These are phyloP conservation scores for Oryza brachyantha DNA, from an alignment of 176 grass and related monocot species.

Conservation along the genomic window DNA sequence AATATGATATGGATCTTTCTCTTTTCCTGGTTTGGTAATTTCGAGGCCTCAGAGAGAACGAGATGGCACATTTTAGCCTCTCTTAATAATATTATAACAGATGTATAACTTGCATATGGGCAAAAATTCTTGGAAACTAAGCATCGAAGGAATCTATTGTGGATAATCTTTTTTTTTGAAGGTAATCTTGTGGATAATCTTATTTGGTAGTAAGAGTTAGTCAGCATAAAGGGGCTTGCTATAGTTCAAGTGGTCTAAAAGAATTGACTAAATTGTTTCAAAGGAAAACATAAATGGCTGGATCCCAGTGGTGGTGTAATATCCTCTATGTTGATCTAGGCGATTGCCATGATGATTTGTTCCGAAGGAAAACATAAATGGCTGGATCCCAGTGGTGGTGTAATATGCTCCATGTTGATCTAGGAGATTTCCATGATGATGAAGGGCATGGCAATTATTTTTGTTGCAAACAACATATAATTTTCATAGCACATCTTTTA, in stretches of 20 bases:
- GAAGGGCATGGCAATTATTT: neutral
- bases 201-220: neutral
- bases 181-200: slow-evolving; percentile 14
- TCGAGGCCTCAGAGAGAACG: neutral
- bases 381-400: neutral
- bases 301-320: neutral
- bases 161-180: too few species aligned
- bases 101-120: neutral
- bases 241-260: slow-evolving; percentile 9
- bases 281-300: neutral
- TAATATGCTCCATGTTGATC: slow-evolving; percentile 6
- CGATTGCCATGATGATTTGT: neutral
- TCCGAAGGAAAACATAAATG: too few species aligned
- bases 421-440: neutral
- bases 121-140: slow-evolving; percentile 1
- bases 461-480: neutral
- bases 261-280: neutral
- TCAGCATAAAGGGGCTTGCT: neutral
- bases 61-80: too few species aligned
- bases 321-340: neutral
- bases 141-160: slow-evolving; percentile 7
- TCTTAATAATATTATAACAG: neutral
- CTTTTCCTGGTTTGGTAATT: neutral
- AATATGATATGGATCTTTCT: neutral
- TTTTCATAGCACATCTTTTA: neutral